Evolutionary conservation across 1,139 yeast species (phyloP), one percentile per base, ranked within the genome.

Genomic region (Protomyces lactucae-debilis): DNA sequence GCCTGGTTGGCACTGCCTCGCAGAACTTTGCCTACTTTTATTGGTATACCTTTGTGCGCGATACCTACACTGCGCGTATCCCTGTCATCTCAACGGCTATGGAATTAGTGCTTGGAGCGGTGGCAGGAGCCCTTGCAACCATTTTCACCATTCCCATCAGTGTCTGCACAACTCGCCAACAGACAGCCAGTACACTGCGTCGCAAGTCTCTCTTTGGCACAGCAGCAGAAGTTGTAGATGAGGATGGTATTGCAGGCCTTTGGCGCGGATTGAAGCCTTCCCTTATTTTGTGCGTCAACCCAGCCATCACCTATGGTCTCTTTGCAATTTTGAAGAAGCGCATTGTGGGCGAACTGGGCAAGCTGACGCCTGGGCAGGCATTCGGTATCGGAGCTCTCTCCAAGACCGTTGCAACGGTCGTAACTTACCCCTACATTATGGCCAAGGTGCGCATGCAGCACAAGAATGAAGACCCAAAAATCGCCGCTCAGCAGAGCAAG

Each of bases 201-300:
- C 46, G 64, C 18, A 54, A 48, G 36, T 36, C 28, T 12, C 66
- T 68, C 16, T 66, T 77, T 40, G 77, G 77, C 63, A 79, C 86
- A 60, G 82, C 85, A 37, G 76, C 79, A 67, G 84, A 85, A 66
- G 82, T 88, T 53, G 75, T 83, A 64, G 77, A 77, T n/a, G 85
- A 86, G 59, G 89, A 87, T 70, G 92, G 95, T 4, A 68, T 85
- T 55, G 75, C 82, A 16, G 95, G 95, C 0, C 82, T 88, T 67
- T 89, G 96, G 96, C 81, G 85, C 70, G 96, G 96, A 0, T 80
- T 89, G 68, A 85, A 89, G 73, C 96, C 91, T 9, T 85, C 91
- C 12, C 76, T 89, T 71, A 88, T 89, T 4, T 80, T 89, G 63
- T 89, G 95, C 46, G 79, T 86, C 67, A 89, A 89, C 76, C 96